A percentile compares a stretch with the other conserved stretches of the same genome.
Conservation (phyloP, 75 land plant species). For the Selaginella tamariscina region DNA sequence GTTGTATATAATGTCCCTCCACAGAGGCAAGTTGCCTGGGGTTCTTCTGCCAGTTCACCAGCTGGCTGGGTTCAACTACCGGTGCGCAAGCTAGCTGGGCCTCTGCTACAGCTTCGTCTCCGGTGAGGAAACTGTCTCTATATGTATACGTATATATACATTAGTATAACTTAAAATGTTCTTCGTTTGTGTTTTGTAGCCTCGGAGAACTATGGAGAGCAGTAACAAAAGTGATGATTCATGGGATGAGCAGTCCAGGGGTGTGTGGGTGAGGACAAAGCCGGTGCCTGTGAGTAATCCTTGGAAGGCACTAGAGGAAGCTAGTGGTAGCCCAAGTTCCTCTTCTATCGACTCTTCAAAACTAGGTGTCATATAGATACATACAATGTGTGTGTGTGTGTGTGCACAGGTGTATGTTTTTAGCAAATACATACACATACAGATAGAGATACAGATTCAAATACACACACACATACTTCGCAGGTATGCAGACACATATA, state of each 20-base stretch:
- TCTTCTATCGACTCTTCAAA: no score
- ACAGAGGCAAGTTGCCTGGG: background rate
- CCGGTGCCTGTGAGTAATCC: conserved; percentile 36
- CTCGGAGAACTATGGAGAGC: conserved; percentile 44
- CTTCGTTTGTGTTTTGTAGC: no score
- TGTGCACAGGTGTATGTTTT: no score
- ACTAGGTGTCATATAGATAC: no score
- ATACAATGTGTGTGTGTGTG: no score
- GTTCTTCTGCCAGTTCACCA: background rate
- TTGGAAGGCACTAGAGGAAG: conserved; percentile 45
- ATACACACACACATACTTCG: no score
- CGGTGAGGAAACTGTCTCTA: conserved; percentile 8
- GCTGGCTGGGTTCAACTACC: no score
- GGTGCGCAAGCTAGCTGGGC: no score
- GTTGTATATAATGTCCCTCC: conserved; percentile 21
- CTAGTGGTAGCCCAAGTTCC: background rate
- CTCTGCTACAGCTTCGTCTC: conserved; percentile 19
- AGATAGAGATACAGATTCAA: no score
- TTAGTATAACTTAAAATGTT: no score
- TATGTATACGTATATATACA: background rate
- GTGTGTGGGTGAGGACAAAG: conserved; percentile 13
- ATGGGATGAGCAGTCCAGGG: conserved; percentile 41
- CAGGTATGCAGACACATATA: no score
- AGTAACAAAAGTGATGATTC: conserved; percentile 42
- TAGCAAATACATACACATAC: no score